Base-by-base conservation (phyloP, 345 rosid genomes). In the Eutrema japonicum region DNA sequence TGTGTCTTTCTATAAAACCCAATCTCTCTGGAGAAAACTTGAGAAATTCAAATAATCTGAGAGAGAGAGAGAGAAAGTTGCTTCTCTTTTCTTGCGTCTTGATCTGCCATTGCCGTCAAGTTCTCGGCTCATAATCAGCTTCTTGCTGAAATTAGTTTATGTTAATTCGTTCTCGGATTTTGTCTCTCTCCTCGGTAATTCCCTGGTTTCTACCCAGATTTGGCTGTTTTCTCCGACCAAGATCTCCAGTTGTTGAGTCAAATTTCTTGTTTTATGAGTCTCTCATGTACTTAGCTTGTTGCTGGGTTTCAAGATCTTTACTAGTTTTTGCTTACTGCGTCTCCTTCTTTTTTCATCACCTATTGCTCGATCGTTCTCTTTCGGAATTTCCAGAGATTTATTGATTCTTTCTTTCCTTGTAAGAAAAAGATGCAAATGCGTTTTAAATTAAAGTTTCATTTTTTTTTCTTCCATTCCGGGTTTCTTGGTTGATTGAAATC, bases 31-130 rank as follows among this genome's bases (percentile, higher is more conserved):
- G 1, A 32, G 22, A 49, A 29, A 8, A 7, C 14, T 35, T 10
- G 40, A 74, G 33, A 58, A 49, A 74, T 70, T 67, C 68, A 67
- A 66, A 49, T 41, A 9, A 38, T 49, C 38, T 8, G 27, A 12
- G 55, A 8, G 16, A 33, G 41, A 55, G 37, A 56, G 30, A 60
- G 50, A 73, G 16, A 67, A 27, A 68, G 64, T 26, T 69, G 50
- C 51, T 61, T 76, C 68, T 14, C 8, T 30, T 62, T 37, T 22
- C 0, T 61, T 8, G 38, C 27, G 56, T 27, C 64, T 46, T 76
- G 75, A 70, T 76, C 79, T 70, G 66, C 59, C 79, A 76, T 76
- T 76, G 75, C 9, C 40, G 18, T 64, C 22, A 45, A 73, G 30
- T 26, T 43, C 54, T 64, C 18, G 35, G 38, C 77, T 73, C 66